Evolutionary conservation across 1,284 basidiomycete species (phyloP).

Genomic region (Papiliotrema fonsecae): DNA sequence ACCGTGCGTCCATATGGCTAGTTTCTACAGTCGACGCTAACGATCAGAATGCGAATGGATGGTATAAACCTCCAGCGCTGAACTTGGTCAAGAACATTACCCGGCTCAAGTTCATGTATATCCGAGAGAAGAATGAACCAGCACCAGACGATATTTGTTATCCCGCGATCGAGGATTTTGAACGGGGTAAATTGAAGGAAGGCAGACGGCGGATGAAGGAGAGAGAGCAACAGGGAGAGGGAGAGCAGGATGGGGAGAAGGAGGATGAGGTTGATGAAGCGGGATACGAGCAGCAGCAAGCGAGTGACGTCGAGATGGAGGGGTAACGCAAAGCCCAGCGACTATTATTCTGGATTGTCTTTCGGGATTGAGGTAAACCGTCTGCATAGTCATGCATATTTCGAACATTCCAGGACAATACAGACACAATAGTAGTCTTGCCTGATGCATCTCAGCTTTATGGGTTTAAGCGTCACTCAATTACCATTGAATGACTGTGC

Average conservation of each 20-base stretch:
- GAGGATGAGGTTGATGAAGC: conserved; percentile 6
- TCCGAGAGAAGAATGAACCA: conserved; percentile 55
- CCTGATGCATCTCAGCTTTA: too few relatives aligned
- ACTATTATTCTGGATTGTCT: too few relatives aligned
- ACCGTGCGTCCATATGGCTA: conserved; percentile 55
- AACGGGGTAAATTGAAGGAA: conserved; percentile 6
- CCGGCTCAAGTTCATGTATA: conserved; percentile 77
- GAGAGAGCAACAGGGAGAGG: conserved; percentile 4
- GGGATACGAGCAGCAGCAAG: too few relatives aligned
- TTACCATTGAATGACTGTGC: too few relatives aligned
- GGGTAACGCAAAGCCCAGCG: not conserved
- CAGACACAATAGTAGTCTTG: too few relatives aligned
- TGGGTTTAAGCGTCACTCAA: too few relatives aligned
- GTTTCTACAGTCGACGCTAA: not conserved
- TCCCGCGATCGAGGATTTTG: conserved; percentile 21
- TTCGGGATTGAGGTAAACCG: too few relatives aligned
- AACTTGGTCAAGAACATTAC: conserved; percentile 77
- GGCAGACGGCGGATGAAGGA: not conserved
- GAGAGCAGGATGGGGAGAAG: conserved; percentile 2
- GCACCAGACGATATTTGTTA: conserved; percentile 24
- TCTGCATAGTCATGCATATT: too few relatives aligned
- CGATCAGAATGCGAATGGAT: conserved; percentile 70
- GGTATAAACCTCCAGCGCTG: conserved; percentile 69
- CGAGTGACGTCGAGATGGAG: conserved; percentile 7
- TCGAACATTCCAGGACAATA: too few relatives aligned